Conservation (phyloP, 495 filamentous ascomycete genomes). For the Trichoderma erinaceum region DNA sequence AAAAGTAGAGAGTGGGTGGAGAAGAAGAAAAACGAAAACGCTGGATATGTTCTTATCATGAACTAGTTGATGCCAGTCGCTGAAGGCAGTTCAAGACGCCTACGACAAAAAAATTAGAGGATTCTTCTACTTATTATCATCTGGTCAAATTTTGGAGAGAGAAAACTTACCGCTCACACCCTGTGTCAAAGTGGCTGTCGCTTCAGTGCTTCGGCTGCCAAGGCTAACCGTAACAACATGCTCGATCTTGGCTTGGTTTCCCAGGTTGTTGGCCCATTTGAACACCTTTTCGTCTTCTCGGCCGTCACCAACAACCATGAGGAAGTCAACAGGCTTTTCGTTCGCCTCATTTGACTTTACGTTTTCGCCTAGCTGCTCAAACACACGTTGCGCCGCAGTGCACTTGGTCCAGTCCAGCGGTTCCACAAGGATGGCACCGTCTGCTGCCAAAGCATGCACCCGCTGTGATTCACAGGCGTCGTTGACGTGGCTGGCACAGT, state of each 20-base stretch:
- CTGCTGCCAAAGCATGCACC: conserved; percentile 76
- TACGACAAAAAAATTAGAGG: conserved; percentile 12
- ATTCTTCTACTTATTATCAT: background rate
- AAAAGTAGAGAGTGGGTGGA: background rate
- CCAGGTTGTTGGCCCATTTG: conserved; percentile 80
- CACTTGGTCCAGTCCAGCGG: conserved; percentile 75
- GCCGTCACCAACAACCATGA: conserved; percentile 81
- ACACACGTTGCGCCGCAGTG: conserved; percentile 67
- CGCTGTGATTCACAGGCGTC: conserved; percentile 76
- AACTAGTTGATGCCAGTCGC: background rate
- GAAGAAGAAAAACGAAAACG: background rate
- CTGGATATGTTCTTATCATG: background rate
- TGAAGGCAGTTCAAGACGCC: conserved; percentile 14
- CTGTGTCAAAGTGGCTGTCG: conserved; percentile 75
- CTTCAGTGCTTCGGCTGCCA: conserved; percentile 80
- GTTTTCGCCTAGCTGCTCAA: conserved; percentile 48
- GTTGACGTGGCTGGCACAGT: conserved; percentile 88
- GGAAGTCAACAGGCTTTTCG: conserved; percentile 62
- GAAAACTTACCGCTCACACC: conserved; percentile 73
- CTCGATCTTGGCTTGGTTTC: conserved; percentile 45
- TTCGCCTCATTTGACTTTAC: conserved; percentile 33
- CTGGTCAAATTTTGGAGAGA: background rate
- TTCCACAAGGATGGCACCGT: conserved; percentile 73
- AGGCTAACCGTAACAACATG: conserved; percentile 77
- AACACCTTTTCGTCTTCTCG: conserved; percentile 90